Base-by-base conservation (phyloP, 2,329 filamentous ascomycete genomes). In the Colletotrichum incanum region DNA sequence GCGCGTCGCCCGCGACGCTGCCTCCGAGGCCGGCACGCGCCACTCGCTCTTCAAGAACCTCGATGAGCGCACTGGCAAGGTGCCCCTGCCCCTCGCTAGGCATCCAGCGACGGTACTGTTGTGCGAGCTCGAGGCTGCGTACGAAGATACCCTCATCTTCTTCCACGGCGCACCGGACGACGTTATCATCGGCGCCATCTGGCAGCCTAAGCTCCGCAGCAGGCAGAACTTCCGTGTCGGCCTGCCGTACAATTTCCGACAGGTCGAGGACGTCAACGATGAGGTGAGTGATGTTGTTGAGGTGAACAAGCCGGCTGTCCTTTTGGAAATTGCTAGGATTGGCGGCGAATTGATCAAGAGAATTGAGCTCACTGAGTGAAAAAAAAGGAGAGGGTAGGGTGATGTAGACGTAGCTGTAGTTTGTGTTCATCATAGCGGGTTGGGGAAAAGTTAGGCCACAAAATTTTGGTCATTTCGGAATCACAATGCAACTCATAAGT, bases 31-130 rank as follows among this genome's bases (percentile, higher is more conserved):
- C 72, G 74, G 83, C 72, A 78, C 79, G 20, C 81, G 78, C 59
- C 82, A 84, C 58, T 82, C 86, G 0, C 87, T 87, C 39, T 98
- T 92, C 86, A 98, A 97, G 83, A 98, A 98, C 79, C 86, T 98
- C 43, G 90, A 93, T 75, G 84, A 90, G 39, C 86, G 88, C 67
- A 86, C 84, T n/a, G 82, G 84, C 60, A 79, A 80, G 74, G 81
- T 77, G 65, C 82, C 78, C 73, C 81, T 82, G 12, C 86, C 87
- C 43, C 77, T 92, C 5, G 88, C 90, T 2, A 88, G 89, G 28
- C 86, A 92, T n/a, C 89, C 93, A 0, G 84, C 91, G 1, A 82
- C 85, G 11, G 84, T 90, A 11, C 91, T 96, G 70, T 81, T 95
- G 20, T 82, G 85, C 20, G 93, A 96, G 77, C 84, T 98, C 16